Base-by-base conservation (phyloP, 495 filamentous ascomycete species). In the Paragyromitra xinjiangensis region DNA sequence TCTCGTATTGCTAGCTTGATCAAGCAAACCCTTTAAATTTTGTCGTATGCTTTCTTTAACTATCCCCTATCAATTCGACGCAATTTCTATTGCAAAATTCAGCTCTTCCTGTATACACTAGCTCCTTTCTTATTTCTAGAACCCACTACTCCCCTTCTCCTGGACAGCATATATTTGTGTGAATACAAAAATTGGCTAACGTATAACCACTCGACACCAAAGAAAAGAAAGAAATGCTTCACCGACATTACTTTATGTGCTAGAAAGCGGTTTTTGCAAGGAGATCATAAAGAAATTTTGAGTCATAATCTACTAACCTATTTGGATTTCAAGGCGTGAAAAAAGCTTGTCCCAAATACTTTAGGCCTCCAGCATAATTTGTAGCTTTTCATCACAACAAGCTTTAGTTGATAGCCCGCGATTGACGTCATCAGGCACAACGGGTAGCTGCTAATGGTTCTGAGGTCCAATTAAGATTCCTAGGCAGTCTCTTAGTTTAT, bases 391-490 rank as follows among this genome's bases (percentile, higher is more conserved):
- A 34, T 34, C 29, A 34, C 29, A 34, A 3, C 29, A 34, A 34
- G 29, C 29, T 34, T 34, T 34, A 34, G 29, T 34, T 34, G 29
- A 34, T 34, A 34, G 29, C 4, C 29, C 11, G 3, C 45, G 14
- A 5, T 50, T n/a, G 16, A n/a, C 48, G 6, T 12, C 12, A 51
- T 16, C 16, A 6, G 16, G 16, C 29, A 34, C 22, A 12, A 44
- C 37, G 71, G 68, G 71, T 73, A 62, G 68, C 26, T 37, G 6
- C 6, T 11, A 14, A 59, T 73, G 71, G 68, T 55, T 34, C 50
- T 14, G 8, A 37, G 22, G 12, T 11, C 56, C 26, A 4, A 39
- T 14, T 29, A 2, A 26, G 9, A 12, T 44, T 44, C 6, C 40
- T 16, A 9, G 11, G 44, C 44, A 16, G 44, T 12, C 6, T 59